Evolutionary conservation across 441 rosid genomes (phyloP), one percentile per base, ranked within the genome.

Genomic region (Kokia cookei): DNA sequence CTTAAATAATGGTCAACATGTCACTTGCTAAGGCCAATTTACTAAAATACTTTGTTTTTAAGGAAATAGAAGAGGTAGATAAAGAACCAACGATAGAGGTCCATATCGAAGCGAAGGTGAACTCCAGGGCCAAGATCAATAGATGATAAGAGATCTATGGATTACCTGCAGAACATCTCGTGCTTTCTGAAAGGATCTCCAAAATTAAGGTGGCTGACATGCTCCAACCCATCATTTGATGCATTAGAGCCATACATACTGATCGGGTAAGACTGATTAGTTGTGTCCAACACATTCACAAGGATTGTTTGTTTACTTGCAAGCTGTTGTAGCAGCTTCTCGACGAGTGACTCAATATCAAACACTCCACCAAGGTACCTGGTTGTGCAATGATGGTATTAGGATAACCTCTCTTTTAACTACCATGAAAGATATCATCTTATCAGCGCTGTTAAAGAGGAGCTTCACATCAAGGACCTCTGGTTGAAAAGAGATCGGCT

Each of bases 301-400:
- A 90, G 86, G 76, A 92, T 94, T 19, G 90, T 87, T 83, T 94
- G 97, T 80, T 94, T 88, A 90, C 97, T 94, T 11, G 98, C 94
- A 53, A 94, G 95, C 82, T 94, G 97, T 9, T 94, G 97, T 80
- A 94, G 97, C 76, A 94, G 80, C 87, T 92, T 94, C 77, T 92
- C 97, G 59, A 94, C 97, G 22, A 94, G 90, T 32, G 94, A 88
- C 79, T 92, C 95, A 24, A 94, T 91, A 76, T 94, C 90, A 73
- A 92, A 94, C 43, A 92, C 83, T 75, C 97, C 98, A 64, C 98
- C 98, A 62, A 94, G 89, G 76, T 94, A 94, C 86, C 98, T 94
- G 87, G 57, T 75, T 50, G 64, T 78, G 65, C 35, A 65, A 26
- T 32, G 24, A 69, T 17, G 45, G 71, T 8, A 75, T 69, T 32